Percentiles rank a stretch among this genome's conserved stretches.
Evolutionary conservation across 2,329 filamentous ascomycete genomes (phyloP).

Genomic region (Stagonosporopsis chrysanthemi): DNA sequence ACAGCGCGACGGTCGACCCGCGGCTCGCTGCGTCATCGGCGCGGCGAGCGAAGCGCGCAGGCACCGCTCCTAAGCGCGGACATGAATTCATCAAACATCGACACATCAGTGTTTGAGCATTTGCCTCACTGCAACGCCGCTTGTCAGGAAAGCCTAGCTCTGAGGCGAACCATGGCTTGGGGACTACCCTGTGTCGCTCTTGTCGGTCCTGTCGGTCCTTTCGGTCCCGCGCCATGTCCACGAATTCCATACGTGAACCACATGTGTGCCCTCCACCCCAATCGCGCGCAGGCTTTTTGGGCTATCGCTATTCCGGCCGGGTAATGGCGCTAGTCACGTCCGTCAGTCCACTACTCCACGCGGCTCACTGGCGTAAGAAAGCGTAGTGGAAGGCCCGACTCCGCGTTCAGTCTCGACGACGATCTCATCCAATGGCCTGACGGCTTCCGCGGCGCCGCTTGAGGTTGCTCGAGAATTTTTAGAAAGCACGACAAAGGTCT

Average conservation of each 20-base stretch:
- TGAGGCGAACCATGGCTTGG: constrained; percentile 6
- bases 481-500: constrained; percentile 3
- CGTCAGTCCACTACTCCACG: constrained; percentile 6
- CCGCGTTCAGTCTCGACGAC: not conserved
- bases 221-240: not conserved
- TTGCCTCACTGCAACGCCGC: not conserved
- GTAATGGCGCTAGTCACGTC: constrained; percentile 3
- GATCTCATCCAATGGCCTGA: constrained; percentile 7
- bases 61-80: not conserved
- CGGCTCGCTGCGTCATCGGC: constrained; percentile 3
- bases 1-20: too few relatives aligned
- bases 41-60: not conserved
- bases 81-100: not conserved
- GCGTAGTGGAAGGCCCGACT: constrained; percentile 11
- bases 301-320: constrained; percentile 2
- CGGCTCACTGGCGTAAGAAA: constrained; percentile 10
- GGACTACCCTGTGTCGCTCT: not conserved
- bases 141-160: not conserved
- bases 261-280: not conserved
- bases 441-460: constrained; percentile 1
- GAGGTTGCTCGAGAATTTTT: constrained; percentile 5
- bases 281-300: not conserved
- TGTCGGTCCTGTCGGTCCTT: not conserved
- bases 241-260: not conserved
- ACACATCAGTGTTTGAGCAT: not conserved